Percentiles rank a stretch among this genome's conserved stretches.
These are phyloP conservation scores for Aspergillaceae sp. DNA, from an alignment of 2,329 filamentous ascomycete species.

Conservation along the genomic window DNA sequence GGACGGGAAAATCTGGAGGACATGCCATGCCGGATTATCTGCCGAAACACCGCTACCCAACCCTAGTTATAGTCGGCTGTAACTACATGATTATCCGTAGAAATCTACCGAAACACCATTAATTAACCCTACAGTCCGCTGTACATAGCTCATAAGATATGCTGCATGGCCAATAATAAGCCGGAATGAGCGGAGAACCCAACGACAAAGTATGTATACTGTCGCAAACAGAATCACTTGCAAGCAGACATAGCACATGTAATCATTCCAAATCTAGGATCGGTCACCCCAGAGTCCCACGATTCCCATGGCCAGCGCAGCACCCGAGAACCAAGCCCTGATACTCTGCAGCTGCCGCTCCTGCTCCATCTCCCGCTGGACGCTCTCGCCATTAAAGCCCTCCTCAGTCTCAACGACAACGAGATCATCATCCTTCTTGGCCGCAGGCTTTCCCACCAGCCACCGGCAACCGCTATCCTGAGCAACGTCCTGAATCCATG, in stretches of 20 bases:
- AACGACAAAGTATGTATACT: not conserved
- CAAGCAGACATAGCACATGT: too few relatives aligned
- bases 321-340: constrained; percentile 31
- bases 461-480: constrained; percentile 37
- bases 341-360: constrained; percentile 33
- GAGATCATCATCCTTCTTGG: constrained; percentile 30
- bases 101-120: too few relatives aligned
- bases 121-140: too few relatives aligned
- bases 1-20: too few relatives aligned
- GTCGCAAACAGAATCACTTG: too few relatives aligned
- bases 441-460: constrained; percentile 6
- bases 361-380: constrained; percentile 36
- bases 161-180: too few relatives aligned
- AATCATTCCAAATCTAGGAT: constrained; percentile 5
- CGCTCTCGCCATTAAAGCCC: constrained; percentile 38
- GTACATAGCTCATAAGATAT: too few relatives aligned
- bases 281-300: constrained; percentile 43
- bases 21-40: too few relatives aligned
- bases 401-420: constrained; percentile 32
- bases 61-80: too few relatives aligned
- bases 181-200: not conserved
- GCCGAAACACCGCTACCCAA: too few relatives aligned
- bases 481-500: constrained; percentile 22
- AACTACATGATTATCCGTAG: too few relatives aligned
- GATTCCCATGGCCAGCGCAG: constrained; percentile 39